Evolutionary conservation across 768 basidiomycete species (phyloP).

Genomic region (Termitomyces sp.): DNA sequence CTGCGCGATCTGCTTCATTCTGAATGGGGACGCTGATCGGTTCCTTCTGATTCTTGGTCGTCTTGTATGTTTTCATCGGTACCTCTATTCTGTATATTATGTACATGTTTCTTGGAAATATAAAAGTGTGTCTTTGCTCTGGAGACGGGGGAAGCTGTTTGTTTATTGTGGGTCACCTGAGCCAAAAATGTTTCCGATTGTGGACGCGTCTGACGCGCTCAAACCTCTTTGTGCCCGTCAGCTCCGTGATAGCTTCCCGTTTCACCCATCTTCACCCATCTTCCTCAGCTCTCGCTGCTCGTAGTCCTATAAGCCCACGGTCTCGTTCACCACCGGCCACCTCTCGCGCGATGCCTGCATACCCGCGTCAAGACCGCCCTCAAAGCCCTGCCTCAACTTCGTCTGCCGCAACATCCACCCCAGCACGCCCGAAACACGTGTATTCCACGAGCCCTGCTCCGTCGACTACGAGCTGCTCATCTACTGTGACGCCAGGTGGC

Average conservation of each 20-base stretch:
- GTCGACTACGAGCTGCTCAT: conserved; percentile 36
- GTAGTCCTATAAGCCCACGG: background rate
- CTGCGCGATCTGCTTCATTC: conserved; percentile 59
- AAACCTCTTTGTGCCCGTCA: conserved; percentile 1
- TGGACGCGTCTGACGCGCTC: conserved; percentile 23
- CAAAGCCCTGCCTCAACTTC: conserved; percentile 10
- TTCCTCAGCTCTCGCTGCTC: conserved; percentile 1
- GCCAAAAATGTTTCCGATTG: conserved; percentile 19
- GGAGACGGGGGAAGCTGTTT: conserved; percentile 4
- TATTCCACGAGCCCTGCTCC: conserved; percentile 16
- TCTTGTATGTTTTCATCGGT: background rate
- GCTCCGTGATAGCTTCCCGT: background rate
- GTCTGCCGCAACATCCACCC: conserved; percentile 4
- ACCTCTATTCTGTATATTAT: background rate
- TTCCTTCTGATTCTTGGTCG: background rate
- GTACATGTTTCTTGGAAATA: background rate
- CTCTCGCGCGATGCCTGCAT: conserved; percentile 10
- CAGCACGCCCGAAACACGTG: conserved; percentile 14
- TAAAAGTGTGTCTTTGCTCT: conserved; percentile 6
- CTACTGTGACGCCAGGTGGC: conserved; percentile 41
- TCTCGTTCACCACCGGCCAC: background rate
- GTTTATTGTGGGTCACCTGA: conserved; percentile 12
- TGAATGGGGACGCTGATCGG: conserved; percentile 45
- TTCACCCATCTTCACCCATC: conserved; percentile 8
- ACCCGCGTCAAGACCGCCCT: conserved; percentile 12